Percentiles rank a stretch among this genome's conserved stretches.
Evolutionary conservation across 176 grass and related monocot species (phyloP).

Genomic region (Avena eriantha): DNA sequence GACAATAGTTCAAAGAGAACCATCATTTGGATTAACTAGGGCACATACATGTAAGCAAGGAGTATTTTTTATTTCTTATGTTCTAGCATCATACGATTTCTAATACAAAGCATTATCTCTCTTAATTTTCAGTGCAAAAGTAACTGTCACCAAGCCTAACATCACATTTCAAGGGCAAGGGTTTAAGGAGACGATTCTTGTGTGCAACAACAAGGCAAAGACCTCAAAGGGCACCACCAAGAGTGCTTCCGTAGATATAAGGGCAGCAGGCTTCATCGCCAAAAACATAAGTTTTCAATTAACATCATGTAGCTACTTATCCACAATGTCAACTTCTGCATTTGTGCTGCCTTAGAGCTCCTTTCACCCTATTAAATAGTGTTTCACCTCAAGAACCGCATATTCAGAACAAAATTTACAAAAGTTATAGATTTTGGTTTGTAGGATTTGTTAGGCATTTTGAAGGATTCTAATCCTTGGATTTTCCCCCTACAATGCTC

Average conservation of each 20-base stretch:
- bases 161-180: constrained; percentile 92
- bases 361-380: not conserved
- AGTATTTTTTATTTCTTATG: not conserved
- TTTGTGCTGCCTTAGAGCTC: not conserved
- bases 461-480: not conserved
- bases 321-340: not conserved
- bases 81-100: not conserved
- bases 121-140: constrained; percentile 60
- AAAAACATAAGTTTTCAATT: constrained; percentile 79
- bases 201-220: constrained; percentile 78
- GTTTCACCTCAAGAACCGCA: no score
- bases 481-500: no score
- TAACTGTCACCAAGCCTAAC: constrained; percentile 70
- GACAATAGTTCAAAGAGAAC: not conserved
- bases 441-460: not conserved
- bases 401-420: no score
- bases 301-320: not conserved
- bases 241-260: constrained; percentile 57
- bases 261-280: constrained; percentile 53
- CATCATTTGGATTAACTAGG: not conserved
- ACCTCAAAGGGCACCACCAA: constrained; percentile 57
- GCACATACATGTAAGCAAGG: not conserved
- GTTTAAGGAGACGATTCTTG: constrained; percentile 55
- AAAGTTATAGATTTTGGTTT: not conserved
- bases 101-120: not conserved